A percentile compares a stretch with the other conserved stretches of the same genome.
Evolutionary conservation across 257 asterid species (phyloP).

Genomic region (Rehmannia glutinosa): DNA sequence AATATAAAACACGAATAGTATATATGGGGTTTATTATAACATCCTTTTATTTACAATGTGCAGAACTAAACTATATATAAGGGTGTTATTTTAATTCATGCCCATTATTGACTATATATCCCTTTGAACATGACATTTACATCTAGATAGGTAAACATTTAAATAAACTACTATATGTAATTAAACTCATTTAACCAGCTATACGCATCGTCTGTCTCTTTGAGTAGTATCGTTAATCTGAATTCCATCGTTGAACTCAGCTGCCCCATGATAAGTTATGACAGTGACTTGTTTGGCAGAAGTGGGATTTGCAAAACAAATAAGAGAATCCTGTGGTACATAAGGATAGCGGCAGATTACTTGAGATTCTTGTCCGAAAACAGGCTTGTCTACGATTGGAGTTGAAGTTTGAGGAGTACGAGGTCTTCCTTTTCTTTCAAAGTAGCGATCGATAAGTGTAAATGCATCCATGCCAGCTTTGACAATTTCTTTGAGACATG

Average conservation of each 20-base stretch:
- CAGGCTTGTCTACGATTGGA: neutral
- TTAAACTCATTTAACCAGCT: neutral
- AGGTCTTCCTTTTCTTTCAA: neutral
- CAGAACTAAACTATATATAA: too few relatives aligned
- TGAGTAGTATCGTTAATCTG: neutral
- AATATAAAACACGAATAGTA: too few relatives aligned
- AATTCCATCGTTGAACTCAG: neutral
- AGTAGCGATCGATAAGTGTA: neutral
- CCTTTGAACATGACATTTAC: neutral
- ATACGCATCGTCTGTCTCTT: neutral
- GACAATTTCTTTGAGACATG: neutral
- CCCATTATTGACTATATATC: neutral
- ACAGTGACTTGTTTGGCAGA: neutral
- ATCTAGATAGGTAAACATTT: neutral
- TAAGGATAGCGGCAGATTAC: neutral
- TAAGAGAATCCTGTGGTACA: neutral
- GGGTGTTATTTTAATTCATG: too few relatives aligned
- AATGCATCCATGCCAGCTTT: neutral
- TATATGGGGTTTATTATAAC: too few relatives aligned
- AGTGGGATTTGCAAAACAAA: conserved; percentile 1
- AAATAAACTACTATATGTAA: neutral
- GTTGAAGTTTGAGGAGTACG: neutral
- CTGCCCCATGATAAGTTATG: neutral
- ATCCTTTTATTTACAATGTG: too few relatives aligned
- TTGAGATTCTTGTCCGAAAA: neutral